A percentile compares a stretch with the other conserved stretches of the same genome.
Conservation (phyloP, 441 rosid genomes). For the Gossypium aridum region DNA sequence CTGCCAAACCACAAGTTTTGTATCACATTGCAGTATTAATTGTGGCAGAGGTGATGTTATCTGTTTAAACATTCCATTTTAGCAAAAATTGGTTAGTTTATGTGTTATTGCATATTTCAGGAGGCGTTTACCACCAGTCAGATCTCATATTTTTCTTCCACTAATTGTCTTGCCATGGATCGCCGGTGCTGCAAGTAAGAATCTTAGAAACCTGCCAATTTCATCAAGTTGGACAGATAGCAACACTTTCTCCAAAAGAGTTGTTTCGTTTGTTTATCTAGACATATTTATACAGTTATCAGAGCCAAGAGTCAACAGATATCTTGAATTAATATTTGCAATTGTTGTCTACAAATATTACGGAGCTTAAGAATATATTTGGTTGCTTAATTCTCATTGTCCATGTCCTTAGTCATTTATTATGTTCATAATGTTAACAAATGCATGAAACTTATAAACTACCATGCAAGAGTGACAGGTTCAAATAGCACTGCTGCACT, state of each 20-base stretch:
- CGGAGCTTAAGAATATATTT: background rate
- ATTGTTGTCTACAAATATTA: background rate
- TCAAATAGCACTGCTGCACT: background rate
- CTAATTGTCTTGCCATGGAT: constrained; percentile 71
- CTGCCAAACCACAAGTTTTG: background rate
- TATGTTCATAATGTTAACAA: background rate
- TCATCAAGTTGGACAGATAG: background rate
- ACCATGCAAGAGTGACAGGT: background rate
- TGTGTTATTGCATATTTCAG: constrained; percentile 40
- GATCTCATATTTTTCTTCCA: constrained; percentile 67
- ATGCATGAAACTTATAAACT: background rate
- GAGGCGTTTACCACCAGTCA: constrained; percentile 75
- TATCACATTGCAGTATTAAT: background rate
- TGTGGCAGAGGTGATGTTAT: background rate
- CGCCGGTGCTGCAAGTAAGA: constrained; percentile 60
- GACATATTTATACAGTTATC: background rate
- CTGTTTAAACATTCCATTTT: background rate
- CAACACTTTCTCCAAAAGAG: background rate
- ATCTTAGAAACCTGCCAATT: constrained; percentile 6
- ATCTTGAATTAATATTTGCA: background rate
- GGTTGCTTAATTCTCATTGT: background rate
- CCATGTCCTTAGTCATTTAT: background rate
- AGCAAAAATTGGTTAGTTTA: constrained; percentile 2
- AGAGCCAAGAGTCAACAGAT: background rate
- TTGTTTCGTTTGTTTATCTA: background rate